Evolutionary conservation across 306 rosid genomes (phyloP).

Genomic region (Bauhinia variegata): DNA sequence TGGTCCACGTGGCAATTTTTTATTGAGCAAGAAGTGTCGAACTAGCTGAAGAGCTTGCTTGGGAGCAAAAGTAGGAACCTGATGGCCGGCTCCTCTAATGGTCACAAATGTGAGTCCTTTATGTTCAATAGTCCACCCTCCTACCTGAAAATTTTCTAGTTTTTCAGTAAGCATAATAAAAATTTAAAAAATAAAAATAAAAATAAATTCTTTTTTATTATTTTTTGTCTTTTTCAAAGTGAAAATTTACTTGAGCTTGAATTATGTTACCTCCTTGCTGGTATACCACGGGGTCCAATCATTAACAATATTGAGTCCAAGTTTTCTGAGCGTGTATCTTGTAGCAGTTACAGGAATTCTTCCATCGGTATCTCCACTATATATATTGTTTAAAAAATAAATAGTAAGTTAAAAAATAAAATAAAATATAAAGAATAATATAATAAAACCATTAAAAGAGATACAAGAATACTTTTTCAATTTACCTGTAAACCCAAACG

Average conservation of each 20-base stretch:
- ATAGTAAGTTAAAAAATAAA: not conserved
- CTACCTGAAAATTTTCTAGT: slow-evolving; percentile 35
- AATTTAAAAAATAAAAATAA: not conserved
- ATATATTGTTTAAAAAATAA: not conserved
- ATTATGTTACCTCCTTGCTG: slow-evolving; percentile 39
- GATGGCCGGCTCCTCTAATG: slow-evolving; percentile 62
- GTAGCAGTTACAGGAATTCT: slow-evolving; percentile 57
- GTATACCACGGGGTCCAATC: slow-evolving; percentile 68
- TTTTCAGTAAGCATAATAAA: not conserved
- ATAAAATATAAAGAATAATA: too few relatives aligned
- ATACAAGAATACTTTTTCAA: too few relatives aligned
- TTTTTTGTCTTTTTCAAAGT: too few relatives aligned
- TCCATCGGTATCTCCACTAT: slow-evolving; percentile 61
- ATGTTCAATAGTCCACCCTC: slow-evolving; percentile 45
- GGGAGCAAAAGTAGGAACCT: slow-evolving; percentile 57
- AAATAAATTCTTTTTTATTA: too few relatives aligned
- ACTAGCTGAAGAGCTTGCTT: slow-evolving; percentile 55
- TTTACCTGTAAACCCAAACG: slow-evolving; percentile 78
- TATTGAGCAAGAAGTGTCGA: slow-evolving; percentile 45
- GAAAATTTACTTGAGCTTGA: too few relatives aligned
- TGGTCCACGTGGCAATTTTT: slow-evolving; percentile 46
- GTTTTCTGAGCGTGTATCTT: slow-evolving; percentile 50
- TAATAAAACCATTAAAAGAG: too few relatives aligned
- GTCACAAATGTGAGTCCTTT: slow-evolving; percentile 54
- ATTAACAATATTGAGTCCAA: slow-evolving; percentile 40